Evolutionary conservation across 2,329 filamentous ascomycete species (phyloP).

Genomic region (Calonectria pteridis): DNA sequence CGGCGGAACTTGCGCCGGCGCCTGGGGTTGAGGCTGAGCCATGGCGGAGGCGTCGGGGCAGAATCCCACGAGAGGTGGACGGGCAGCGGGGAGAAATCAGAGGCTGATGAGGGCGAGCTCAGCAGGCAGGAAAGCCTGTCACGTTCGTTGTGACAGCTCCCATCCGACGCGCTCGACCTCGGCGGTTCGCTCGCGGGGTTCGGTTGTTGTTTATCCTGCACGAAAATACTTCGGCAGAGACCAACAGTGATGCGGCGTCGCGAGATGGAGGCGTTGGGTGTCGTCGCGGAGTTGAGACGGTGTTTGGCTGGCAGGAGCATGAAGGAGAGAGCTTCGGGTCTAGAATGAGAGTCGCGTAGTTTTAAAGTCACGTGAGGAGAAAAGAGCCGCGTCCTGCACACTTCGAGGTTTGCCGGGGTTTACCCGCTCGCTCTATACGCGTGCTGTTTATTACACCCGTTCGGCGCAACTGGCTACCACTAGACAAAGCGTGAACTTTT

Average conservation of each 20-base stretch:
- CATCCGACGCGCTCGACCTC: slow-evolving; percentile 57
- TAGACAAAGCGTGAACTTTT: neutral
- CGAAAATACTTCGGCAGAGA: slow-evolving; percentile 21
- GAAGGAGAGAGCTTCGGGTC: slow-evolving; percentile 48
- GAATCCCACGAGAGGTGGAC: slow-evolving; percentile 19
- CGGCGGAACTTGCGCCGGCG: slow-evolving; percentile 57
- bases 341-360: slow-evolving; percentile 51
- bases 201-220: slow-evolving; percentile 19
- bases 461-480: slow-evolving; percentile 27
- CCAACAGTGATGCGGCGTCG: slow-evolving; percentile 31
- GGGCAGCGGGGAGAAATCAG: slow-evolving; percentile 19
- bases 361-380: slow-evolving; percentile 59
- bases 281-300: slow-evolving; percentile 42
- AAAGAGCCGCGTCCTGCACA: slow-evolving; percentile 36
- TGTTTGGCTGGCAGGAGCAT: slow-evolving; percentile 43
- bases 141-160: slow-evolving; percentile 58
- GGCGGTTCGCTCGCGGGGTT: slow-evolving; percentile 32
- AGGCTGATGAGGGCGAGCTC: slow-evolving; percentile 46
- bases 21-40: slow-evolving; percentile 69
- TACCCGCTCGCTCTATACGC: slow-evolving; percentile 42
- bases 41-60: slow-evolving; percentile 50
- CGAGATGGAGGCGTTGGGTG: slow-evolving; percentile 38
- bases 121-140: slow-evolving; percentile 65
- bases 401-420: slow-evolving; percentile 36
- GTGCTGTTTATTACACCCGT: slow-evolving; percentile 15